phyloP scores from a whole-genome alignment of 2,329 filamentous ascomycete genomes.

The Drechslerella stenobrocha region DNA sequence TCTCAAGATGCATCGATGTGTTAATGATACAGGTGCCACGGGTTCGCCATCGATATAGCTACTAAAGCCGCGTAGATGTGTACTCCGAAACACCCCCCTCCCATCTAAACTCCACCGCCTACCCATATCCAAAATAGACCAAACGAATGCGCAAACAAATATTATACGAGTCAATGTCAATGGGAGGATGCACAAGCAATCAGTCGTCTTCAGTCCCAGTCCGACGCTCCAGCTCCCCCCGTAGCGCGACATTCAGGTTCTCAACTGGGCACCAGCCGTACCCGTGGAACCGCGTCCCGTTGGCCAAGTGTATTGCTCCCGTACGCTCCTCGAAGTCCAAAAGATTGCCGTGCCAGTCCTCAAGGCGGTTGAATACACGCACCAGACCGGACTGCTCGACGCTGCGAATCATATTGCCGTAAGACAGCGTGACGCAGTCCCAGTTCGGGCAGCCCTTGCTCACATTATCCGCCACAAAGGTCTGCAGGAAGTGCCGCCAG shows the following conservation, averaged over 20 bases:
- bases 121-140: not conserved
- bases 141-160: not conserved
- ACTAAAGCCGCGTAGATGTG: no score
- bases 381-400: constrained; percentile 40
- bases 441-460: constrained; percentile 37
- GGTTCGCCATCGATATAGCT: no score
- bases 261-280: constrained; percentile 46
- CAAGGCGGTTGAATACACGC: constrained; percentile 20
- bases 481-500: constrained; percentile 32
- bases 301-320: constrained; percentile 21
- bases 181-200: no score
- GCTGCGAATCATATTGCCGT: constrained; percentile 34
- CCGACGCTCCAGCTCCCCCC: constrained; percentile 23
- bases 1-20: no score
- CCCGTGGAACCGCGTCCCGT: constrained; percentile 42
- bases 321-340: constrained; percentile 37
- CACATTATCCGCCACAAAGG: constrained; percentile 28
- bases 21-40: no score
- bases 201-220: not conserved
- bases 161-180: no score
- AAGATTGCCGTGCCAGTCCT: constrained; percentile 43
- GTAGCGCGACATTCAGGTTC: constrained; percentile 31
- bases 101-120: not conserved
- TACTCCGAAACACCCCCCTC: not conserved
- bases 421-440: constrained; percentile 41